Percentiles rank a stretch among this genome's conserved stretches.
phyloP scores from a whole-genome alignment of 164 flowering plant species.

The Kalanchoe fedtschenkoi region DNA sequence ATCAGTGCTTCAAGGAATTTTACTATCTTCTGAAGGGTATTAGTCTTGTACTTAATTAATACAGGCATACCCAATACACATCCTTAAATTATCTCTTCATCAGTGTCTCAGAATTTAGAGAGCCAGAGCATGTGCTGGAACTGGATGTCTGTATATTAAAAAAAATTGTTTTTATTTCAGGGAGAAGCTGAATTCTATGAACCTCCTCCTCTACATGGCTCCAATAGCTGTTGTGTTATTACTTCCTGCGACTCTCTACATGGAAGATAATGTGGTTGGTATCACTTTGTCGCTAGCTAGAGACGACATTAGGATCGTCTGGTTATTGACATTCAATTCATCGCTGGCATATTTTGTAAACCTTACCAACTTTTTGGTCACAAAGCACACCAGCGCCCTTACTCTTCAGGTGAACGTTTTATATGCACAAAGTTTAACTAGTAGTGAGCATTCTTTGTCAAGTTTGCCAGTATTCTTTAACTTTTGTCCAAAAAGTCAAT shows the following conservation, averaged over 20 bases:
- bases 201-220: slow-evolving; percentile 62
- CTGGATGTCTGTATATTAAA: too few species aligned
- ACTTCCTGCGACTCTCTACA: slow-evolving; percentile 56
- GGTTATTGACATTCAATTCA: slow-evolving; percentile 58
- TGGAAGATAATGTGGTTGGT: slow-evolving; percentile 63
- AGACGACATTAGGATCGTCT: slow-evolving; percentile 46
- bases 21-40: slow-evolving; percentile 73
- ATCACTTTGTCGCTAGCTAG: slow-evolving; percentile 56
- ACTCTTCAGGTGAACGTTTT: slow-evolving; percentile 46
- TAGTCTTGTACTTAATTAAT: slow-evolving; percentile 9
- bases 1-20: slow-evolving; percentile 58
- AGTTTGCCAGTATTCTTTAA: background rate
- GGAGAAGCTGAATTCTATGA: slow-evolving; percentile 73
- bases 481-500: background rate
- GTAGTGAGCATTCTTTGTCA: too few species aligned
- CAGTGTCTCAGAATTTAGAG: background rate
- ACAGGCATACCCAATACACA: background rate
- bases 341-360: slow-evolving; percentile 58
- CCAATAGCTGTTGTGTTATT: slow-evolving; percentile 61
- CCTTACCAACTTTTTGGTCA: slow-evolving; percentile 62
- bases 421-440: background rate
- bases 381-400: slow-evolving; percentile 62
- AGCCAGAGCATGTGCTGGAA: too few species aligned
- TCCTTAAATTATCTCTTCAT: background rate
- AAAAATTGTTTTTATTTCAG: slow-evolving; percentile 12